Base-by-base conservation (phyloP, 192 early-diverging fungal genomes). In the Piromyces sp. region DNA sequence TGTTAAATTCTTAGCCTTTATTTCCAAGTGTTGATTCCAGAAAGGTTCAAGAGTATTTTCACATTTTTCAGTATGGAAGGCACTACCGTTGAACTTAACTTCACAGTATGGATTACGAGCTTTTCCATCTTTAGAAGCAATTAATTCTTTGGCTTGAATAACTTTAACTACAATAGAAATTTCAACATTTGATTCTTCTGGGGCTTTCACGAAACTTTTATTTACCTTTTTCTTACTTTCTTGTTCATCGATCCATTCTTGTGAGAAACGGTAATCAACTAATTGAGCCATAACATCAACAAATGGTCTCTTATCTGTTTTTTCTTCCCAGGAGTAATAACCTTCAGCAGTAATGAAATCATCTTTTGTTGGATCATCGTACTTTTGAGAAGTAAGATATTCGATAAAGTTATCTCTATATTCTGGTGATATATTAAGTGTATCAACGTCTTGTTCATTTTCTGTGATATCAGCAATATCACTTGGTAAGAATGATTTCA, bases 11-110 rank as follows among this genome's bases (percentile, higher is more conserved):
- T 83, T 79, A 30, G 83, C 87, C 4, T 83, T 81, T 5, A 90
- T 78, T 40, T 83, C 86, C 79, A 88, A 33, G 30, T 88, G 84
- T 83, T 90, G 85, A 80, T 90, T 85, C 89, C 89, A 90, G 29
- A 80, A 81, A 14, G 88, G 89, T 68, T 84, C 83, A 22, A 81
- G 29, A 4, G 84, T 86, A 31, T 81, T 79, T 40, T 82, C 80
- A 30, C 87, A 81, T 22, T 82, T 81, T 15, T 90, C 87, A 2
- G 89, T 90, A 82, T 86, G 82, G 83, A 86, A 87, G n/a, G 51
- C n/a, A 29, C 87, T 82, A 68, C 85, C 78, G 3, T 88, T 87
- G 78, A 83, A 85, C 36, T 88, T 86, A 79, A 90, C 88, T n/a
- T 78, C 80, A 79, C 89, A 89, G 81, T 90, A 90, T 16, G 87